A percentile compares a stretch with the other conserved stretches of the same genome.
These are phyloP conservation scores for Trypanosoma scelopori DNA, from an alignment of 208 protist species.

Conservation along the genomic window DNA sequence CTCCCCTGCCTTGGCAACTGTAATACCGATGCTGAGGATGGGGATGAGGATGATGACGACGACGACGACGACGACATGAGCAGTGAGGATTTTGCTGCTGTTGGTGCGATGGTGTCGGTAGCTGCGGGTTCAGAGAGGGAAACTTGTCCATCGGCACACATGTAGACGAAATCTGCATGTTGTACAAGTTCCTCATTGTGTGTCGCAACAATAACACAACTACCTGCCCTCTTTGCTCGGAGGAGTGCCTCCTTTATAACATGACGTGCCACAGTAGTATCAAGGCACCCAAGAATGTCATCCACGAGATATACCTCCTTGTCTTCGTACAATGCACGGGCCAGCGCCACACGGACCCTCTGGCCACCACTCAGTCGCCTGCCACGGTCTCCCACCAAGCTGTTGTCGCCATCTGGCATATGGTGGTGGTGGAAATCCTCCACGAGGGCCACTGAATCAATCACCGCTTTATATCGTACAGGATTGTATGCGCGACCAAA, in stretches of 20 bases:
- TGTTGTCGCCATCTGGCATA: conserved; percentile 48
- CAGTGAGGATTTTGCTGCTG: too few relatives aligned
- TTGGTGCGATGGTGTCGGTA: too few relatives aligned
- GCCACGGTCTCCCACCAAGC: conserved; percentile 50
- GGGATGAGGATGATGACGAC: too few relatives aligned
- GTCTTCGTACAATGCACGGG: conserved; percentile 48
- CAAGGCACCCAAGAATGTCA: conserved; percentile 75
- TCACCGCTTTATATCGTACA: conserved; percentile 31
- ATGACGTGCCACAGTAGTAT: conserved; percentile 47
- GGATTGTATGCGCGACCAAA: conserved; percentile 27
- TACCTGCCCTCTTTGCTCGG: neutral
- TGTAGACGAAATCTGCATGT: conserved; percentile 25
- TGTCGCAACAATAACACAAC: conserved; percentile 30
- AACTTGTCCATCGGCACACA: conserved; percentile 20
- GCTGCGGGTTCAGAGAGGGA: neutral
- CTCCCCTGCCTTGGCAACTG: too few relatives aligned
- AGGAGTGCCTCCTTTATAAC: conserved; percentile 27
- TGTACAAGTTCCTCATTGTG: conserved; percentile 30
- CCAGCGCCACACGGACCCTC: conserved; percentile 43
- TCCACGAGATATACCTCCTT: conserved; percentile 66
- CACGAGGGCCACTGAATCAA: conserved; percentile 39
- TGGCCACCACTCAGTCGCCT: conserved; percentile 54
- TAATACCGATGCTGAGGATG: too few relatives aligned
- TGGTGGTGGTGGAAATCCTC: conserved; percentile 43
- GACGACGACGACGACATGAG: too few relatives aligned